phyloP scores from a whole-genome alignment of 257 asterid species.

The Mentha longifolia region DNA sequence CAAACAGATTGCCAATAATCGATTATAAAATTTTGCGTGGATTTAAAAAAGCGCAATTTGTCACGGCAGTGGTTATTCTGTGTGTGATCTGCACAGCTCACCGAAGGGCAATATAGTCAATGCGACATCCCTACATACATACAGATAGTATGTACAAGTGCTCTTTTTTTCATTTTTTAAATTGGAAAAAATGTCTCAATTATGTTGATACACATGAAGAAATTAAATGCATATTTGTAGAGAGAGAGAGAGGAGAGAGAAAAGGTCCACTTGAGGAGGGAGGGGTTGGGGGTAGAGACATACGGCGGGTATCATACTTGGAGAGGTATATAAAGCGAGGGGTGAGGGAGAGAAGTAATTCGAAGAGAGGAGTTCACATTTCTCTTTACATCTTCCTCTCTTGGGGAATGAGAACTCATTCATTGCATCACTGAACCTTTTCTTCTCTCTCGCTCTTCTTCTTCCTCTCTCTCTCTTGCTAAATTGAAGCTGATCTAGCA shows the following conservation, averaged over 20 bases:
- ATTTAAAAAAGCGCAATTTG: background rate
- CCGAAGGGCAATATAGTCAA: background rate
- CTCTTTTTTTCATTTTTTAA: background rate
- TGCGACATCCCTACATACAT: background rate
- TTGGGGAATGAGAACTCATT: constrained; percentile 39
- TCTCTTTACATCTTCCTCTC: constrained; percentile 23
- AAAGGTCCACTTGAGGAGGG: constrained; percentile 19
- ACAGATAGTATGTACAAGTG: background rate
- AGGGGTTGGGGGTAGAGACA: constrained; percentile 27
- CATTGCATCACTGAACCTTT: constrained; percentile 32
- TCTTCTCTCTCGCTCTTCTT: background rate
- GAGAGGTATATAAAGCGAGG: constrained; percentile 36
- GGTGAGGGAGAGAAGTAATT: constrained; percentile 25
- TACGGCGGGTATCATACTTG: constrained; percentile 32
- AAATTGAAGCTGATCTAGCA: constrained; percentile 25
- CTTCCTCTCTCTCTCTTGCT: background rate
- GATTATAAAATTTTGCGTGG: background rate
- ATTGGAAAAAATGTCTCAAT: background rate
- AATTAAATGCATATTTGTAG: background rate
- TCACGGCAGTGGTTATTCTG: background rate
- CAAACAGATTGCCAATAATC: background rate
- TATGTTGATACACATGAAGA: background rate
- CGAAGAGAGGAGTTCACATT: constrained; percentile 26
- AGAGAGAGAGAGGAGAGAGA: constrained; percentile 1
- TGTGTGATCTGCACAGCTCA: background rate